Evolutionary conservation across 768 basidiomycete species (phyloP).

Genomic region (Amanita phalloides): DNA sequence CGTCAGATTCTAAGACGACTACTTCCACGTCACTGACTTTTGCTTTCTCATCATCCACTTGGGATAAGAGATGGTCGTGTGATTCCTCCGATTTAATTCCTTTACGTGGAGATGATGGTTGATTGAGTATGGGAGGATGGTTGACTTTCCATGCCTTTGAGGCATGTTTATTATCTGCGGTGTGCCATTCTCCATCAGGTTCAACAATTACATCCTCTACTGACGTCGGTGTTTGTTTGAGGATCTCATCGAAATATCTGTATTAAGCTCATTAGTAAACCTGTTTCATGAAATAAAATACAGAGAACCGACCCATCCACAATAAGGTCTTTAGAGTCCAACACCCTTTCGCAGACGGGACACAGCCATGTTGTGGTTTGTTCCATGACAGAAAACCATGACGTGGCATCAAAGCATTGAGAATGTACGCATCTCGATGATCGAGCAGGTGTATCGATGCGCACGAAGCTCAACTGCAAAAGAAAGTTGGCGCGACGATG

Average conservation of each 20-base stretch:
- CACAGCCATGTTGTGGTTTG: slow-evolving; percentile 95
- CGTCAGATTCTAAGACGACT: slow-evolving; percentile 63
- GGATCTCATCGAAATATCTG: slow-evolving; percentile 84
- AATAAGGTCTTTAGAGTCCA: slow-evolving; percentile 75
- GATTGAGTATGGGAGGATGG: slow-evolving; percentile 27
- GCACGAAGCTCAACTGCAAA: slow-evolving; percentile 69
- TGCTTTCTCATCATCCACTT: slow-evolving; percentile 27
- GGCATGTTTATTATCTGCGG: slow-evolving; percentile 75
- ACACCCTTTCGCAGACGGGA: slow-evolving; percentile 78
- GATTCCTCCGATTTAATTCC: slow-evolving; percentile 15
- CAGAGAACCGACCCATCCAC: slow-evolving; percentile 68
- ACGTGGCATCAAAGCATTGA: slow-evolving; percentile 91
- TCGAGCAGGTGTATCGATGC: slow-evolving; percentile 76
- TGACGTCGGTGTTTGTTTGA: slow-evolving; percentile 63
- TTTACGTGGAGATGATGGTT: slow-evolving; percentile 22
- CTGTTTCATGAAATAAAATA: slow-evolving; percentile 1
- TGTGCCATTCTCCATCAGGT: slow-evolving; percentile 94
- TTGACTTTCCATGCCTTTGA: slow-evolving; percentile 59
- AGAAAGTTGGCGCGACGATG: slow-evolving; percentile 10
- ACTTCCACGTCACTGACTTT: slow-evolving; percentile 45
- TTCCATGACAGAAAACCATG: slow-evolving; percentile 94
- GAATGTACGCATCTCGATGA: slow-evolving; percentile 83
- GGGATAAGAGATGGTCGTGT: slow-evolving; percentile 7
- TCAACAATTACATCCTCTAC: slow-evolving; percentile 93
- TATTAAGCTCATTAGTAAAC: slow-evolving; percentile 3